Evolutionary conservation across 2,329 filamentous ascomycete genomes (phyloP), one percentile per base, ranked within the genome.

Genomic region (Diaporthe vexans): DNA sequence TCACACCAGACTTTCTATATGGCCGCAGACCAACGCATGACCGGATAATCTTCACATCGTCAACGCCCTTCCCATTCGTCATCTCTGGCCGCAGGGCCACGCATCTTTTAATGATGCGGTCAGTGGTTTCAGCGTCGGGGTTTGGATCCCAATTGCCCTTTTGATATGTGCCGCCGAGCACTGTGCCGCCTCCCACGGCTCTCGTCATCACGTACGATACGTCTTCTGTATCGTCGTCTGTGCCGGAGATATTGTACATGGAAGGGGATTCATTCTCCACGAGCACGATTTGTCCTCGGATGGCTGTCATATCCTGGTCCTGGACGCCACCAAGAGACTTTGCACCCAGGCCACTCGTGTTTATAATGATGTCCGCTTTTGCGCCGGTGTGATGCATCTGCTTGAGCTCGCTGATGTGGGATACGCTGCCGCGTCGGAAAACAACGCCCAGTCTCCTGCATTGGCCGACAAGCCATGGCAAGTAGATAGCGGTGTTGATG

Each of bases 401-500:
- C 0, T 89, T 86, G 0, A 95, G 95, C 54, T 97, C 93, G 0
- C 87, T 83, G 74, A 98, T 89, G 81, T 98, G 94, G 21, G 85
- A 83, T 59, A 95, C 83, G 1, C 88, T 82, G 3, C 85, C 90
- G 24, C 94, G 90, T 78, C 90, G 89, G 79, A 96, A 86, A 1
- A 91, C 86, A 8, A 94, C 93, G 37, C 94, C 94, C 72, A 91
- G 90, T 78, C 91, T 91, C 35, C 94, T 87, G 81, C 94, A 97
- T 84, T 97, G 93, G 0, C 94, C 93, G 0, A 94, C 86, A 0
- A 98, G 91, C 91, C 94, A 98, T 4, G 94, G 91, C 2, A 98
- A 90, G 83, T 98, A 98, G 73, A 98, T 85, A 56, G 94, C 91
- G 0, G 94, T 94, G 84, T 98, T 98, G 82, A 98, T 96, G 84